Evolutionary conservation across 2,329 filamentous ascomycete species (phyloP).

Genomic region (Penicillium sp.): DNA sequence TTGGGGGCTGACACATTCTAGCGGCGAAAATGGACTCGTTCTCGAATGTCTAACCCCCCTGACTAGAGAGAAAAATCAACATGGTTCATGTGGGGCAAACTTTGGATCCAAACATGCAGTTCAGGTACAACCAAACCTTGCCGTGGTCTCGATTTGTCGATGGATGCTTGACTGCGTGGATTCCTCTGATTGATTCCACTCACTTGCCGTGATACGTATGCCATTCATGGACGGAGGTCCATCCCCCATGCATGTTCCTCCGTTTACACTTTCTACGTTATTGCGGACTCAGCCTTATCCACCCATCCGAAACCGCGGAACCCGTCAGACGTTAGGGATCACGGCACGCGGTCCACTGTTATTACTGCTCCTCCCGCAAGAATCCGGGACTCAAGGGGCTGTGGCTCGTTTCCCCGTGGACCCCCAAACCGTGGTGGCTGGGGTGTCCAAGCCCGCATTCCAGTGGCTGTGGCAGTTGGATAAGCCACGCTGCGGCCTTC

Average conservation of each 20-base stretch:
- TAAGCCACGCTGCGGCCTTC: not conserved
- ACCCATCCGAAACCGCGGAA: constrained; percentile 7
- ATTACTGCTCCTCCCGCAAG: not conserved
- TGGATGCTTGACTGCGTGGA: not conserved
- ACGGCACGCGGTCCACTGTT: constrained; percentile 7
- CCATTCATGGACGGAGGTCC: constrained; percentile 69
- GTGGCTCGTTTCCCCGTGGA: not conserved
- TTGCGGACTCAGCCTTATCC: constrained; percentile 3
- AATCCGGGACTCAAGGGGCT: not conserved
- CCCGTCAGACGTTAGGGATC: not conserved
- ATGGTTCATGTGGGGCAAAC: constrained; percentile 9
- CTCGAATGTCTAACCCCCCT: constrained; percentile 6
- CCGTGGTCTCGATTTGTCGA: not conserved
- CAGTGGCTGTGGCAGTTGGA: not conserved
- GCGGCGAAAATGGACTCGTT: not conserved
- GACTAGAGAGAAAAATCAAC: not conserved
- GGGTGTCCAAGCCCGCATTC: not conserved
- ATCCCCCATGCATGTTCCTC: constrained; percentile 63
- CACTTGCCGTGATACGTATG: constrained; percentile 48
- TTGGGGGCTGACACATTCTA: not conserved
- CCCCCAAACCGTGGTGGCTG: not conserved
- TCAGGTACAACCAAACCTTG: constrained; percentile 3
- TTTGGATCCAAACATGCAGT: not conserved
- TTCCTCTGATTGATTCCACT: not conserved
- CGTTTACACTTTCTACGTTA: not conserved